A percentile compares a stretch with the other conserved stretches of the same genome.
These are phyloP conservation scores for Backusella luteola DNA, from an alignment of 192 early-diverging fungal genomes.

Conservation along the genomic window DNA sequence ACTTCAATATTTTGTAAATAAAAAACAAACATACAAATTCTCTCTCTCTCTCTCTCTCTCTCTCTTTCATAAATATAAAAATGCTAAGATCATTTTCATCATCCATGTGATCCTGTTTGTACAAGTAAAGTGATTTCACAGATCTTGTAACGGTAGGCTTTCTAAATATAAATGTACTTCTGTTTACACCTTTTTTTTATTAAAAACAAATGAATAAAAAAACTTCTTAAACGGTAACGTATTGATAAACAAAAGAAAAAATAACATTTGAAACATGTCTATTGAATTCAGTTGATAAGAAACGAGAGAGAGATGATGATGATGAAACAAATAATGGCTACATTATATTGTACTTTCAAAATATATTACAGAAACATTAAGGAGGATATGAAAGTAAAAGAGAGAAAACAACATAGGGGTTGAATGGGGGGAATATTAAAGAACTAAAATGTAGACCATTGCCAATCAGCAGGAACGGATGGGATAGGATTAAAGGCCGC, in stretches of 20 bases:
- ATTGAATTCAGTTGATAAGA: not conserved
- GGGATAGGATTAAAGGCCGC: constrained; percentile 12
- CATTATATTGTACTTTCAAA: not conserved
- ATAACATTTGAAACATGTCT: not conserved
- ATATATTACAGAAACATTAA: not conserved
- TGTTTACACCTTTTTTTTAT: not conserved
- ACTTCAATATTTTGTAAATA: not conserved
- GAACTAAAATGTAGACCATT: constrained; percentile 16
- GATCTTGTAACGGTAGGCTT: not conserved
- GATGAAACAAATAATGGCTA: not conserved
- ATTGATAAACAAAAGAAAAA: not conserved
- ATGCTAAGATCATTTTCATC: not conserved
- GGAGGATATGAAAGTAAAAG: not conserved
- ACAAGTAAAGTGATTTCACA: not conserved
- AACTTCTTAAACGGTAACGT: not conserved
- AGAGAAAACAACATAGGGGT: not conserved
- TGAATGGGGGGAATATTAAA: not conserved
- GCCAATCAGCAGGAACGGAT: constrained; percentile 17
- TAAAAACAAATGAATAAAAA: not conserved
- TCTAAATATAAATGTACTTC: not conserved
- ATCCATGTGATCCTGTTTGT: not conserved
- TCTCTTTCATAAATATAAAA: not conserved
- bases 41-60: too few relatives aligned
- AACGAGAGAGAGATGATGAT: not conserved
- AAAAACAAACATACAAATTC: not conserved